Evolutionary conservation across 139 green algal genomes (phyloP).

Genomic region (Chlorella sorokiniana): DNA sequence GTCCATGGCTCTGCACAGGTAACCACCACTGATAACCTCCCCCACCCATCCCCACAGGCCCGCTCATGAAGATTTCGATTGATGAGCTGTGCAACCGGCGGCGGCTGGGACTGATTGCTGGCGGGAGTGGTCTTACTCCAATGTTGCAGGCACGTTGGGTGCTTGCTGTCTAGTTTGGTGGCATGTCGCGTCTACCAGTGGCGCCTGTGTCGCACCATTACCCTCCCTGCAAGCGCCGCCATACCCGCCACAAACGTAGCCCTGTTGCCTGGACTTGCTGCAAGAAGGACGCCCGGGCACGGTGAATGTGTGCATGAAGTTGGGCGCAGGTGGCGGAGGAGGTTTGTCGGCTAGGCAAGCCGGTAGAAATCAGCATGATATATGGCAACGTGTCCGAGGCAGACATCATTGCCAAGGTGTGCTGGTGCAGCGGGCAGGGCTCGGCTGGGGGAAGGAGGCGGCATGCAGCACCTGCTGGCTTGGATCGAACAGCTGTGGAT

Average conservation of each 20-base stretch:
- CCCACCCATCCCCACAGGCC: conserved; percentile 38
- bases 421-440: too few species aligned
- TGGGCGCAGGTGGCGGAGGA: not conserved
- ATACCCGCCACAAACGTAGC: too few species aligned
- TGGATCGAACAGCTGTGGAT: not conserved
- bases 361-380: conserved; percentile 67
- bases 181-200: not conserved
- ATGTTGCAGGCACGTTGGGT: conserved; percentile 51
- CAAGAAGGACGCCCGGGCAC: too few species aligned
- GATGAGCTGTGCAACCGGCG: conserved; percentile 72
- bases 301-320: not conserved
- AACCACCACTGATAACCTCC: too few species aligned
- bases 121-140: conserved; percentile 73
- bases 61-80: conserved; percentile 76
- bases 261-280: not conserved
- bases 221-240: too few species aligned
- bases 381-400: conserved; percentile 68
- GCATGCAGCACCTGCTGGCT: too few species aligned
- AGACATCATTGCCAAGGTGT: conserved; percentile 73
- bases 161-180: not conserved
- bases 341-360: conserved; percentile 35
- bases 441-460: not conserved
- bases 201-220: too few species aligned
- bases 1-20: too few species aligned
- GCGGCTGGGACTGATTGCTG: conserved; percentile 78